Evolutionary conservation across 768 basidiomycete genomes (phyloP), one percentile per base, ranked within the genome.

Genomic region (Termitomyces sp.): DNA sequence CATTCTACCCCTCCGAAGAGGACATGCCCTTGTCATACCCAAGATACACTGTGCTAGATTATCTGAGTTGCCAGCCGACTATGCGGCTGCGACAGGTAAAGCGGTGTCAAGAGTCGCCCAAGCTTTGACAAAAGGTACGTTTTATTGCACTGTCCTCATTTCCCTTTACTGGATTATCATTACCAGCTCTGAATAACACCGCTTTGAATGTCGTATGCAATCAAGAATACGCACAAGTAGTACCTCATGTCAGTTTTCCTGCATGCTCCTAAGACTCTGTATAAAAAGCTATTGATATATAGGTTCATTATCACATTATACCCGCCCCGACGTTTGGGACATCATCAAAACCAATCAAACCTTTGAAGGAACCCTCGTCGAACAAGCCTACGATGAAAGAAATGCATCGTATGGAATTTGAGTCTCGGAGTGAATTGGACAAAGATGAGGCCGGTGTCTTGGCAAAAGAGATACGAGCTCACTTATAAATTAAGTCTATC

Each of bases 221-320:
- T 67, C 88, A 91, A 67, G 88, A 89, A 69, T 91, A 91, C 64
- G 89, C 89, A 0, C 89, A 91, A 67, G 86, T 86, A 4, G 87
- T 91, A 7, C 84, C 83, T n/a, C 89, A 91, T 73, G 88, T 88
- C 61, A 59, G 82, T 57, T 48, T 28, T 66, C 6, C 10, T 50
- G 30, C 26, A 43, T 48, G 54, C 36, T 50, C 55, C 14, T 36
- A 50, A 23, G 18, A 41, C 46, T 53, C 26, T 58, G 46, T 48
- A 36, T 32, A 9, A 53, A 12, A 26, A 32, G 30, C 52, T 61
- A 14, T 10, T 55, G 18, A 46, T 36, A 26, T 55, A 3, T 58
- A 89, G 87, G 88, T 89, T 33, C 89, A 89, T 68, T 89, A 85
- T 67, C 89, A 91, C 69, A 79, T 91, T 53, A 85, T 91, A 56